Evolutionary conservation across 345 rosid species (phyloP), one percentile per base, ranked within the genome.

Genomic region (Nasturtium officinale): DNA sequence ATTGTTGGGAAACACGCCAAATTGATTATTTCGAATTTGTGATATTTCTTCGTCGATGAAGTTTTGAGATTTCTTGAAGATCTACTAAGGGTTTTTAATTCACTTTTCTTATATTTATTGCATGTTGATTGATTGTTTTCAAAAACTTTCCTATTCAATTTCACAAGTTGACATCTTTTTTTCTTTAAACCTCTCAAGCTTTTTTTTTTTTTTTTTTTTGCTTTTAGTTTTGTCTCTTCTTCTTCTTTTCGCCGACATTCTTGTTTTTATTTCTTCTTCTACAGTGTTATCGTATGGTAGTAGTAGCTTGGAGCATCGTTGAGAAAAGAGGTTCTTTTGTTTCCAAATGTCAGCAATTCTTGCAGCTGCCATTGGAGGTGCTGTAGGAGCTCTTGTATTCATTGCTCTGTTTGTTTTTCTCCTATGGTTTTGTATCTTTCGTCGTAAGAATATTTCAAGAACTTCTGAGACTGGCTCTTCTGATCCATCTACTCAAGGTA

Each of bases 381-480:
- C 87, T 89, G 90, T 87, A 80, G 98, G 98, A 91, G 89, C 91
- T 84, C 79, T 89, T 84, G 85, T 89, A 81, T 84, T 94, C 75
- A 81, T 86, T 79, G 89, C 83, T 73, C 70, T 87, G 29, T 75
- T 79, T 42, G 59, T 79, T 74, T 78, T 85, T 54, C 65, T 87
- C 61, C 13, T 89, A 11, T 93, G 91, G 94, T 82, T 86, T 76
- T 90, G 82, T 67, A 58, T 87, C 56, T 85, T 48, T 81, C 85
- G 42, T 59, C 81, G 79, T 65, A 79, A 60, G 56, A 84, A 73
- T 54, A 71, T 66, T 21, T 86, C 92, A 1, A 83, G 92, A 82
- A 82, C 87, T 61, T 90, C 98, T 10, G 98, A 93, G 79, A 85
- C 95, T 16, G 94, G 89, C 42, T 90, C 98, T 63, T 90, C 97